Evolutionary conservation across 805 yeast species (phyloP), one percentile per base, ranked within the genome.

Genomic region (Clavispora santaluciae): DNA sequence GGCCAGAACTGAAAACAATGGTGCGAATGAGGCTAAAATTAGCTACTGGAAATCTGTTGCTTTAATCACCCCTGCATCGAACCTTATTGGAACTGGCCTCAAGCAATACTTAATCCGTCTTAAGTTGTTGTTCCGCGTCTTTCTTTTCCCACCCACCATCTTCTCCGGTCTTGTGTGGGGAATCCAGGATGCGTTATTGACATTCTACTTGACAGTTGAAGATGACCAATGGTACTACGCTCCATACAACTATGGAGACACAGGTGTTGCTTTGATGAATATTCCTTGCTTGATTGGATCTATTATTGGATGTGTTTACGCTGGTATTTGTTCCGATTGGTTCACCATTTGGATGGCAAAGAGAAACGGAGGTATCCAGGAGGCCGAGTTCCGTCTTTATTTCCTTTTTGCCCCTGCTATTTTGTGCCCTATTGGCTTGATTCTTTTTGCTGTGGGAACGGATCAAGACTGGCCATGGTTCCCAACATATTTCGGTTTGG

Each of bases 131-230:
- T 59, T 78, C 45, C 70, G 78, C 48, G 81, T 80, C 56, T 78
- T 80, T 48, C 65, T 68, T 48, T 79, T 78, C 55, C 86, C 86
- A 2, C 83, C 86, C 2, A 81, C 79, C 11, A 63, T 81, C 51
- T 63, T 78, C 18, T 78, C 85, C 2, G 86, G 87, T 37, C 44
- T 81, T n/a, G 77, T 83, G 48, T 85, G 91, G 91, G 91, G 91
- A 34, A 68, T 79, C 43, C 91, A 84, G 58, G 88, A 83, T 55
- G 85, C 88, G 0, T 80, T 83, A 55, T 69, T 84, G 48, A 78
- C 90, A 0, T 84, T 85, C 52, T 85, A 83, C 59, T 60, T 85
- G 46, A 83, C 90, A 2, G 76, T 86, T 9, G 86, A 83, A 56
- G 89, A 83, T 44, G 80, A 80, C 41, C 66, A 69, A 48, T 84